phyloP scores from a whole-genome alignment of 441 rosid species.

The Rhodomyrtus psidioides region DNA sequence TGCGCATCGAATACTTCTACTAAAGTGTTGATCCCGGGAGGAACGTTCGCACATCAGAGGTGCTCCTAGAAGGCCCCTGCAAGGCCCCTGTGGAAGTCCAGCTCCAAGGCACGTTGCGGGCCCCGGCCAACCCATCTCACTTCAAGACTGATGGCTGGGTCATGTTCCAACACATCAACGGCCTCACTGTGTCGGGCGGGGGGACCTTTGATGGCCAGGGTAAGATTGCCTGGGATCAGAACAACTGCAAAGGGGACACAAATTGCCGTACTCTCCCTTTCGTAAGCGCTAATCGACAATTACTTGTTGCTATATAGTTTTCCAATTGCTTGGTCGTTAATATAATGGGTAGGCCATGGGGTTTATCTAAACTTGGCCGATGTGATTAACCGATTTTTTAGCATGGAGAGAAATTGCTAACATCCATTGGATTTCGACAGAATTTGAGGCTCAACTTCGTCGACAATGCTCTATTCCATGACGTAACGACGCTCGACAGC shows the following conservation, averaged over 20 bases:
- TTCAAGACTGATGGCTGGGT: conserved; percentile 22
- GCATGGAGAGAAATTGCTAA: not conserved
- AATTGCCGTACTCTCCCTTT: conserved; percentile 7
- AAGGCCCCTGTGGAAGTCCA: not conserved
- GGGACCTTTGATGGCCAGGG: conserved; percentile 35
- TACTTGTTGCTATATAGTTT: not conserved
- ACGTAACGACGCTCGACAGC: conserved; percentile 28
- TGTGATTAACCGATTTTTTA: not conserved
- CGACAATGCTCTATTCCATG: not conserved
- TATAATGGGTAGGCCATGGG: not conserved
- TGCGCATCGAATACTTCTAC: not conserved
- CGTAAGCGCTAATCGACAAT: not conserved
- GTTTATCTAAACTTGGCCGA: not conserved
- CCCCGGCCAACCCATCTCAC: not conserved
- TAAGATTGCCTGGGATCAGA: not conserved
- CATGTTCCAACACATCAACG: conserved; percentile 10
- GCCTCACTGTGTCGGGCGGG: conserved; percentile 14
- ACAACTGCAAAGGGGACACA: not conserved
- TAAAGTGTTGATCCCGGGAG: conserved; percentile 1
- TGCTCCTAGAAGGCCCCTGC: conserved; percentile 1
- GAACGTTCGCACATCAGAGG: not conserved
- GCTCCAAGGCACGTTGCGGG: not conserved
- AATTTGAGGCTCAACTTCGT: not conserved
- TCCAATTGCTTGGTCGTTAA: not conserved
- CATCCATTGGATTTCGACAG: not conserved